Conservation (phyloP, 2,329 filamentous ascomycete genomes). For the Fusarium subglutinans region DNA sequence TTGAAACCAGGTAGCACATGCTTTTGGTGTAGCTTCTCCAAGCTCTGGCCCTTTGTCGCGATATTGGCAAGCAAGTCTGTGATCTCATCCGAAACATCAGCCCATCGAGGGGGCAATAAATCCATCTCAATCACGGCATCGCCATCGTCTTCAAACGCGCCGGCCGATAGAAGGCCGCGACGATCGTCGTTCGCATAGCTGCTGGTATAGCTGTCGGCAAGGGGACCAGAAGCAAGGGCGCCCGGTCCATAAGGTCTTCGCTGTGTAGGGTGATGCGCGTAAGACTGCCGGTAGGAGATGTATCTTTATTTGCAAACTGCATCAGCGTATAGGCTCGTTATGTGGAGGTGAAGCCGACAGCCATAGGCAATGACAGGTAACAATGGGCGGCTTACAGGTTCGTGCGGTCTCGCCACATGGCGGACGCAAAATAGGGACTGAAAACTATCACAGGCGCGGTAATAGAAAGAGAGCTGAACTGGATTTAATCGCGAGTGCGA, state of each 20-base stretch:
- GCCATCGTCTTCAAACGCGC: conserved; percentile 83
- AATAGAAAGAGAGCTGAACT: conserved; percentile 14
- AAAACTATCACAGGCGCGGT: conserved; percentile 40
- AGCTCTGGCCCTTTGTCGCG: conserved; percentile 80
- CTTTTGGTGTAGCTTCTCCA: conserved; percentile 96
- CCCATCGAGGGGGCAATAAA: conserved; percentile 91
- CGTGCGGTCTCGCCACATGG: conserved; percentile 99
- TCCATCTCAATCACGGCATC: conserved; percentile 99
- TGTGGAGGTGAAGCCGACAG: background rate
- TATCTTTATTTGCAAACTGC: conserved; percentile 67
- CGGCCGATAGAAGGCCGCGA: conserved; percentile 84
- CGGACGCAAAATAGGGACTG: conserved; percentile 59
- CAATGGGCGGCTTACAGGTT: conserved; percentile 75
- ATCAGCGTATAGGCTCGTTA: conserved; percentile 10
- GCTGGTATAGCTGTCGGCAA: conserved; percentile 67
- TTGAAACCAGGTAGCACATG: conserved; percentile 97
- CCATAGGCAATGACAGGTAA: conserved; percentile 6
- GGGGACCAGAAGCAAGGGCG: conserved; percentile 62
- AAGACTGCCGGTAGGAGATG: conserved; percentile 98
- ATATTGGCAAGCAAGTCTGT: conserved; percentile 83
- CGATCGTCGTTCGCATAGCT: conserved; percentile 60
- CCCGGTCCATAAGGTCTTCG: conserved; percentile 73
- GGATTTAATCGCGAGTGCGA: conserved; percentile 16
- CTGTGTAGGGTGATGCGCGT: conserved; percentile 91
- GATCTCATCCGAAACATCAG: conserved; percentile 94